Evolutionary conservation across 495 filamentous ascomycete species (phyloP), one percentile per base, ranked within the genome.

Genomic region (Endocarpon pusillum): DNA sequence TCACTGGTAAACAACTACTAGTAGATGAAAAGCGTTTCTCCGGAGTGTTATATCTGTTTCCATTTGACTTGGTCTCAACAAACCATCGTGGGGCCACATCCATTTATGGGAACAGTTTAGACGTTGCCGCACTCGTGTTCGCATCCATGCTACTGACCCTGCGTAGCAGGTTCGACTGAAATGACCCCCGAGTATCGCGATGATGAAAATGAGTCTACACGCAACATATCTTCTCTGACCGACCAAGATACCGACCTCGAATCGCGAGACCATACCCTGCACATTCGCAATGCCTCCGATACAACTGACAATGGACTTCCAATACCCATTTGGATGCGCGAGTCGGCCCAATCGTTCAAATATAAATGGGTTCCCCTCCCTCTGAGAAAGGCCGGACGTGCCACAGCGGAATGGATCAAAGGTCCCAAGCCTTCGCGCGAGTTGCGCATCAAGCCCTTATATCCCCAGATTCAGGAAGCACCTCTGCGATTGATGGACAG

Each of bases 391-490:
- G 57, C 51, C 24, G 62, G 52, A 28, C 53, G 65, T 33, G 55
- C 62, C 8, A 54, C 61, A 11, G 62, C 55, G 26, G 55, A 55
- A 27, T 92, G 81, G 81, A 55, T 75, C n/a, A 64, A 66, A 41
- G 83, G 83, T 0, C 83, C 83, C 0, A 49, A 71, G 38, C 67
- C 66, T 15, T 72, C 80, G 4, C 65, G 62, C 30, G 60, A 62
- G 32, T 69, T 73, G 45, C 64, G 65, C 19, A 78, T 92, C 44
- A 54, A 62, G 23, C 81, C 83, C 0, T 49, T 82, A 12, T 74
- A 84, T 33, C 78, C 80, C 4, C 45, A 42, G 7, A 47, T 81
- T 1, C 83, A 92, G 46, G 66, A 75, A 49, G 61, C 70, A 21
- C 83, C 81, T 0, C 60, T 73, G 40, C 59, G 61, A 19, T 55